Evolutionary conservation across 2,329 filamentous ascomycete genomes (phyloP), one percentile per base, ranked within the genome.

Genomic region (Pseudonectria buxi): DNA sequence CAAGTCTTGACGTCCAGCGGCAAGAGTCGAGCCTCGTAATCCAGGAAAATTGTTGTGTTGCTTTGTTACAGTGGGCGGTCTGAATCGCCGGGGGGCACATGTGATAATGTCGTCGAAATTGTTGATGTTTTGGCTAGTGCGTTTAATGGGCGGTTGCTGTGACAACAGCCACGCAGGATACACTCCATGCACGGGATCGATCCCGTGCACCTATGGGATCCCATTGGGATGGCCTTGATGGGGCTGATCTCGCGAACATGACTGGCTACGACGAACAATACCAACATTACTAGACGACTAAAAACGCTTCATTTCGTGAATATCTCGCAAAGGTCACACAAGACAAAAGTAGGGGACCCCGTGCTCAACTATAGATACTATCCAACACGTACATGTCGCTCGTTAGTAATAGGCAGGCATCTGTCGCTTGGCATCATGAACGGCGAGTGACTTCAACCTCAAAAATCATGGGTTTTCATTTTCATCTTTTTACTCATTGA

Each of bases 131-230:
- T 39, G 22, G 32, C 40, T 34, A 26, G 14, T 14, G 32, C 13
- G 25, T 30, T 26, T 33, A 37, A 14, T 16, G 9, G 24, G 11
- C 3, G 14, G 50, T 53, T 53, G 42, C 50, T 43, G 40, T 49
- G 30, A 47, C 37, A 52, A 53, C 50, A 37, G 46, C 50, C 46
- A 44, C 46, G 18, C 18, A 22, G 18, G 5, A 27, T 32, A 39
- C 45, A 43, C 43, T 40, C 33, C 4, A 14, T 2, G 6, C 4
- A 13, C 9, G 14, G 30, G n/a, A n/a, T 16, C n/a, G 12, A 30
- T 28, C 15, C 30, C 26, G 36, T 35, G 33, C 33, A 31, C 30
- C n/a, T n/a, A n/a, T n/a, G n/a, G n/a, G n/a, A n/a, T n/a, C n/a
- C n/a, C n/a, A n/a, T n/a, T n/a, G n/a, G n/a, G n/a, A n/a, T n/a